Base-by-base conservation (phyloP, 2,329 filamentous ascomycete genomes). In the Volutella citrinella region DNA sequence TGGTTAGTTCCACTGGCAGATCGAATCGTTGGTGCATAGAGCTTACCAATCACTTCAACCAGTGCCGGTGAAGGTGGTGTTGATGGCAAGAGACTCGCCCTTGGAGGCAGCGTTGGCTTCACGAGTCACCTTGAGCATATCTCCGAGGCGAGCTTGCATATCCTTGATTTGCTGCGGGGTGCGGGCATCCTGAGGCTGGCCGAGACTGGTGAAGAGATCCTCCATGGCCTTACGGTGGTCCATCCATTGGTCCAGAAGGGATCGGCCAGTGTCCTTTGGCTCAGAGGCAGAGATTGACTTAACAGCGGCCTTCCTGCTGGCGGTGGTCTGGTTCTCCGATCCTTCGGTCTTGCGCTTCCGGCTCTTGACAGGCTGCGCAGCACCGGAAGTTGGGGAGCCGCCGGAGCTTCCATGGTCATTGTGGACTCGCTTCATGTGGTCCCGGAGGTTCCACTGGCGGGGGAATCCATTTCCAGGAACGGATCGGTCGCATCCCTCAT, bases 391-490 rank as follows among this genome's bases (percentile, higher is more conserved):
- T 8, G 68, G 65, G 20, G 72, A 70, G 16, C 59, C 65, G 26
- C 52, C 50, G 25, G 63, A 53, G 45, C 62, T 65, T 26, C 69
- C 67, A 41, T 70, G 69, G 54, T 79, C 76, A 48, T 81, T 81
- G 68, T 97, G 91, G 7, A 96, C 90, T 43, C 91, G 84, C 68
- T 88, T 87, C 90, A 96, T 96, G 73, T 97, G 91, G 66, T 97
- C 91, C 63, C 85, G 82, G 34, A 95, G 77, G 66, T 97, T 97
- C 87, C 93, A 97, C 54, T 90, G 84, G 52, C 91, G 83, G 22
- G 90, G 91, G 57, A 97, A 97, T 51, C 91, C 91, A 60, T 91
- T 88, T 52, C 88, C 89, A 16, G 78, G 70, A 20, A 84, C 71
- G 38, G 87, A 81, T 46, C 91, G 84, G 56, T 96, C 89, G 56